A percentile compares a stretch with the other conserved stretches of the same genome.
These are phyloP conservation scores for Colletotrichum eremochloae DNA, from an alignment of 2,329 filamentous ascomycete species.

Conservation along the genomic window DNA sequence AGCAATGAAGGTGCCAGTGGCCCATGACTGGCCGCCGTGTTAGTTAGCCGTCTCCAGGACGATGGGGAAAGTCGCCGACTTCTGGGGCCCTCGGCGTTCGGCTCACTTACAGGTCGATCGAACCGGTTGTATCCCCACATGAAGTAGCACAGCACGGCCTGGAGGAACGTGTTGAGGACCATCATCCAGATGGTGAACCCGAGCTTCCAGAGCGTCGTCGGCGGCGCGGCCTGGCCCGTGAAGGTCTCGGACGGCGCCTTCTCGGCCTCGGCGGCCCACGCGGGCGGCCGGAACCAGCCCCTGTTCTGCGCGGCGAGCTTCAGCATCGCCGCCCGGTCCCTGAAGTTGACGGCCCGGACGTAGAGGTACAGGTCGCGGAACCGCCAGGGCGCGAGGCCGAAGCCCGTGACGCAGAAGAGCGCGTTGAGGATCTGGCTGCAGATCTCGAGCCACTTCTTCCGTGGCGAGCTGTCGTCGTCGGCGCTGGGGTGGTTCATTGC, in stretches of 20 bases:
- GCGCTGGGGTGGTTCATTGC: slow-evolving; percentile 43
- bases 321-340: slow-evolving; percentile 43
- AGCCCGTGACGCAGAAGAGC: slow-evolving; percentile 88
- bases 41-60: neutral
- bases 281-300: slow-evolving; percentile 48
- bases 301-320: slow-evolving; percentile 45
- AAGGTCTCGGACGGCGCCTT: slow-evolving; percentile 41
- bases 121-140: slow-evolving; percentile 47
- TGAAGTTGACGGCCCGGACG: slow-evolving; percentile 42
- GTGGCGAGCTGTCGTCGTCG: slow-evolving; percentile 42
- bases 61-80: too few species aligned
- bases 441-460: slow-evolving; percentile 43
- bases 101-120: slow-evolving; percentile 44
- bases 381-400: slow-evolving; percentile 84
- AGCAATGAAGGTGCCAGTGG: slow-evolving; percentile 46
- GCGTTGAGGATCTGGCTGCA: slow-evolving; percentile 64
- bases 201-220: slow-evolving; percentile 46
- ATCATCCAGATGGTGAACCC: slow-evolving; percentile 47
- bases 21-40: slow-evolving; percentile 33
- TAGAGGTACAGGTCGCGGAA: slow-evolving; percentile 44
- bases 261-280: slow-evolving; percentile 43
- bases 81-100: too few species aligned
- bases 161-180: slow-evolving; percentile 45
- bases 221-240: slow-evolving; percentile 43
- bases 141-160: slow-evolving; percentile 45